Evolutionary conservation across 495 filamentous ascomycete species (phyloP).

Genomic region (Penicillium crystallinum): DNA sequence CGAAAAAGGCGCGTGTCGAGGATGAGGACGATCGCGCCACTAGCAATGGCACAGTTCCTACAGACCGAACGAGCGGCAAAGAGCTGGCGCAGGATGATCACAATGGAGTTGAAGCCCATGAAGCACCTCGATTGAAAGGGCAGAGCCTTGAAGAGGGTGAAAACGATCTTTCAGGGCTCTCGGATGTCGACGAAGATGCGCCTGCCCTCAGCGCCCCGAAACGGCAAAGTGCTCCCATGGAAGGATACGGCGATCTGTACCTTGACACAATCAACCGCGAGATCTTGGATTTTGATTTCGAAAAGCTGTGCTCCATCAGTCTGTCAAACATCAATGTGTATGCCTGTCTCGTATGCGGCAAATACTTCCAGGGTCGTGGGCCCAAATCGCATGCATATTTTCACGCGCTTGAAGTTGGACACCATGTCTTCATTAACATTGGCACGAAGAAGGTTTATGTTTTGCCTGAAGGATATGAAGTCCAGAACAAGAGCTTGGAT

Average conservation of each 20-base stretch:
- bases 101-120: constrained; percentile 36
- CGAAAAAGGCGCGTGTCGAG: constrained; percentile 69
- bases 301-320: constrained; percentile 93
- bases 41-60: constrained; percentile 37
- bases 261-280: constrained; percentile 92
- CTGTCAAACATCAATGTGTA: constrained; percentile 99
- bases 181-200: constrained; percentile 35
- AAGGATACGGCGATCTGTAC: constrained; percentile 93
- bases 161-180: constrained; percentile 24
- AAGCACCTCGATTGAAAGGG: constrained; percentile 34
- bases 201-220: constrained; percentile 41
- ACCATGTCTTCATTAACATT: constrained; percentile 98
- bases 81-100: constrained; percentile 30
- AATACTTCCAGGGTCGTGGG: constrained; percentile 94
- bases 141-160: constrained; percentile 39
- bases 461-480: constrained; percentile 94
- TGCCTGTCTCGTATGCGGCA: constrained; percentile 93
- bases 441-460: constrained; percentile 92
- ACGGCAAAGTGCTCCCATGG: constrained; percentile 71
- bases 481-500: constrained; percentile 89
- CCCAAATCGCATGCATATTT: constrained; percentile 96
- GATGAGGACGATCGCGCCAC: constrained; percentile 39
- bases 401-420: constrained; percentile 88
- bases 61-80: constrained; percentile 27
- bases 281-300: constrained; percentile 92